Base-by-base conservation (phyloP, 2,329 filamentous ascomycete genomes). In the Tolypocladium amazonense region DNA sequence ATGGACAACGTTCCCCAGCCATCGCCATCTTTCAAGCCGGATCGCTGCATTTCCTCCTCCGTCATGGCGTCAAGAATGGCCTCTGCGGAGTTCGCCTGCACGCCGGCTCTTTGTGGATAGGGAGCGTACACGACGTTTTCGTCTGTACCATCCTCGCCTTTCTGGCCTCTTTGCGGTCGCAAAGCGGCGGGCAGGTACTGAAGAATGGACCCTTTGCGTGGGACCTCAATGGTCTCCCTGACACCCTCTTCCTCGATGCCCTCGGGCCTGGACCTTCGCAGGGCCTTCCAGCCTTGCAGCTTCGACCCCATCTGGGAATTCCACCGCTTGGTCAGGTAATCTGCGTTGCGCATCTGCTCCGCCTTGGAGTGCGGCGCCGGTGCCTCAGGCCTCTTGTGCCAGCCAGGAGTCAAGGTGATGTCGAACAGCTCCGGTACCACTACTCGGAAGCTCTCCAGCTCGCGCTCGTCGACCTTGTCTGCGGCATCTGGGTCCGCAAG, bases 311-410 rank as follows among this genome's bases (percentile, higher is more conserved):
- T 61, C 43, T 69, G 64, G 5, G 69, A 64, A 62, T 85, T 82
- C 82, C 82, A 85, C 15, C 72, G 70, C 11, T 66, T 66, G 0
- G 80, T 80, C 47, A 86, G 67, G 56, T 76, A 75, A 1, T 77
- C 76, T 2, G 81, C 81, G 61, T 83, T 84, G 60, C 79, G 80
- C 65, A 82, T 72, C 62, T 85, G 78, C 63, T 83, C 81, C 2
- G 77, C 74, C 43, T 74, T 73, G 18, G 72, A 76, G 64, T 81
- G 79, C 14, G 79, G 79, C 18, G 60, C 63, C 1, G 78, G 73
- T 1, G 80, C 75, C 2, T 66, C 58, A 0, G 75, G 75, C 2
- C 82, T 76, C 12, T 71, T 70, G 8, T 74, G 68, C 78, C 82
- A 86, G 1, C 79, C 82, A 0, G 83, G 82, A 0, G 79, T 72